A percentile compares a stretch with the other conserved stretches of the same genome.
phyloP scores from a whole-genome alignment of 192 early-diverging fungal genomes.

The Umbelopsis vinacea region DNA sequence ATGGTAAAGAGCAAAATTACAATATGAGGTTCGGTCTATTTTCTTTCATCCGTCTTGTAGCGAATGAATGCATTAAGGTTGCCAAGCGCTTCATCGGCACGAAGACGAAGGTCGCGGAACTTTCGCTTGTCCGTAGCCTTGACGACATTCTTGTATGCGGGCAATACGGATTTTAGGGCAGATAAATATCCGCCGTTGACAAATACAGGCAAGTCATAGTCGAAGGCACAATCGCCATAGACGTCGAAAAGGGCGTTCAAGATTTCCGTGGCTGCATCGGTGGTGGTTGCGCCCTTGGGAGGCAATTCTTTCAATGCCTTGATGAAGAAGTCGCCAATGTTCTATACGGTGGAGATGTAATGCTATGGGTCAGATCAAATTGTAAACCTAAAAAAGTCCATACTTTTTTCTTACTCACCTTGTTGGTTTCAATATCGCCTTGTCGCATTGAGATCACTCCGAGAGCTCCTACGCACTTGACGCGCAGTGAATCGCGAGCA shows the following conservation, averaged over 20 bases:
- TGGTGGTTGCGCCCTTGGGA: constrained; percentile 23
- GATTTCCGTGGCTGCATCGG: constrained; percentile 68
- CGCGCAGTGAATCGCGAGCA: constrained; percentile 51
- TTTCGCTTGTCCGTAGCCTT: constrained; percentile 75
- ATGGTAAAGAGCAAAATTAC: not conserved
- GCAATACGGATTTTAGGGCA: constrained; percentile 57
- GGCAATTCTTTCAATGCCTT: constrained; percentile 44
- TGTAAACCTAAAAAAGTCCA: not conserved
- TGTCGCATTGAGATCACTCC: constrained; percentile 76
- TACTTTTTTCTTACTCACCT: constrained; percentile 45
- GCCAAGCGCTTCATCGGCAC: constrained; percentile 76
- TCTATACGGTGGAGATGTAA: constrained; percentile 41
- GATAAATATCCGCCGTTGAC: constrained; percentile 67
- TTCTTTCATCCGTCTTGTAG: constrained; percentile 84
- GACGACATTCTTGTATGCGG: constrained; percentile 56
- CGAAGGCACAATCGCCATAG: constrained; percentile 80
- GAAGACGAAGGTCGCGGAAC: constrained; percentile 67
- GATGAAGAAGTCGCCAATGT: constrained; percentile 72
- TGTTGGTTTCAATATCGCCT: constrained; percentile 66
- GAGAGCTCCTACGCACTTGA: constrained; percentile 76
- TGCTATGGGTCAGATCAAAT: not conserved
- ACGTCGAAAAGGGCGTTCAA: constrained; percentile 89
- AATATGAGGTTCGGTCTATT: constrained; percentile 27
- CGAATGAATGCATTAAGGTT: constrained; percentile 87
- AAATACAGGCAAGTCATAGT: constrained; percentile 87